A percentile compares a stretch with the other conserved stretches of the same genome.
phyloP scores from a whole-genome alignment of 345 rosid species.

The Populus davidiana region DNA sequence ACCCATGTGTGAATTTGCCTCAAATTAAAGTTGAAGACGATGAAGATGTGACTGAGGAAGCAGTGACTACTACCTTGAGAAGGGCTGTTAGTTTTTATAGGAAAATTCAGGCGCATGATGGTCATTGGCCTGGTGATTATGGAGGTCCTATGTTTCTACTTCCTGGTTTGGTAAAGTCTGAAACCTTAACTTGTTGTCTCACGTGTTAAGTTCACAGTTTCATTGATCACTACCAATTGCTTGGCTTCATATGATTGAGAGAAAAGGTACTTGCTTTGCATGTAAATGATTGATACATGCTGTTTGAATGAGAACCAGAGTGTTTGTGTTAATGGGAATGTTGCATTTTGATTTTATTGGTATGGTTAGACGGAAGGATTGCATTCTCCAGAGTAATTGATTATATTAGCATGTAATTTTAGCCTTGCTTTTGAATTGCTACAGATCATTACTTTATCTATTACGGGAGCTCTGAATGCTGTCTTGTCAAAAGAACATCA shows the following conservation, averaged over 20 bases:
- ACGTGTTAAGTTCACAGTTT: too few species aligned
- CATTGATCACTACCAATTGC: too few species aligned
- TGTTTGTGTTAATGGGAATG: too few species aligned
- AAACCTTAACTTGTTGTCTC: not conserved
- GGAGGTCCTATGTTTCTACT: constrained; percentile 98
- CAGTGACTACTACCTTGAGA: constrained; percentile 51
- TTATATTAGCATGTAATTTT: not conserved
- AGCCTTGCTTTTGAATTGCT: not conserved
- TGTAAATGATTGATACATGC: too few species aligned
- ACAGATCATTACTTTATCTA: constrained; percentile 71
- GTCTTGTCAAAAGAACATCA: constrained; percentile 71
- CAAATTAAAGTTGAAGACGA: constrained; percentile 49
- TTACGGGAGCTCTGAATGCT: constrained; percentile 82
- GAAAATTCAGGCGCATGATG: constrained; percentile 76
- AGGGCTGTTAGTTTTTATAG: constrained; percentile 73
- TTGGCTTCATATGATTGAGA: too few species aligned
- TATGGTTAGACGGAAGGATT: too few species aligned
- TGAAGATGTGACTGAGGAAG: constrained; percentile 62
- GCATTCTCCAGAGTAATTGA: too few species aligned
- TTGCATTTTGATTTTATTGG: not conserved
- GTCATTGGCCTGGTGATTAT: constrained; percentile 98
- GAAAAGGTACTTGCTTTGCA: too few species aligned
- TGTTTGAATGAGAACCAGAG: too few species aligned
- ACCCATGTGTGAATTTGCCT: constrained; percentile 38
- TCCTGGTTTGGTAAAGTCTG: constrained; percentile 64